A percentile compares a stretch with the other conserved stretches of the same genome.
These are phyloP conservation scores for Hericium rajendrae DNA, from an alignment of 768 basidiomycete genomes.

Conservation along the genomic window DNA sequence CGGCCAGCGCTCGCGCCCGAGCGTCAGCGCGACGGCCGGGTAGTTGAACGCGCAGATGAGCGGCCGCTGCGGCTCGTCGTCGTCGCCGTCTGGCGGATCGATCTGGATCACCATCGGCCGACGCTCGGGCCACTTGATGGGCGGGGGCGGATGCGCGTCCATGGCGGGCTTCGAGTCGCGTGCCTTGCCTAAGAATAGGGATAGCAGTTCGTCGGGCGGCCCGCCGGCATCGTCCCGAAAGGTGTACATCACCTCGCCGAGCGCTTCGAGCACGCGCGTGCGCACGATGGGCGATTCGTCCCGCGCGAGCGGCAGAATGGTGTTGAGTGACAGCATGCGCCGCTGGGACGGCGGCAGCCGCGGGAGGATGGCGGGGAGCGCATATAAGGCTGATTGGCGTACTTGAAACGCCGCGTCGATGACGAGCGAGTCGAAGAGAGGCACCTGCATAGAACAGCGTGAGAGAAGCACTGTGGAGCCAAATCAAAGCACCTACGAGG, in stretches of 20 bases:
- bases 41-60: slow-evolving; percentile 84
- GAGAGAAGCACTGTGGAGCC: not conserved
- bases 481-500: slow-evolving; percentile 37
- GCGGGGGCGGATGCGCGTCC: not conserved
- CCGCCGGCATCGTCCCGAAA: slow-evolving; percentile 59
- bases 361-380: slow-evolving; percentile 70
- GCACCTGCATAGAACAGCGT: slow-evolving; percentile 41
- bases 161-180: not conserved
- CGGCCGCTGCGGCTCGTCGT: slow-evolving; percentile 57
- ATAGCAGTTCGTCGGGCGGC: slow-evolving; percentile 65
- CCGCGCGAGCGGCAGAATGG: slow-evolving; percentile 48
- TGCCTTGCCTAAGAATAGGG: slow-evolving; percentile 52
- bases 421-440: slow-evolving; percentile 63
- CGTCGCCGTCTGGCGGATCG: not conserved
- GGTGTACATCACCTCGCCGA: slow-evolving; percentile 83
- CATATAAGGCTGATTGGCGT: slow-evolving; percentile 78
- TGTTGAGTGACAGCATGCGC: slow-evolving; percentile 54
- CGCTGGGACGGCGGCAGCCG: slow-evolving; percentile 52
- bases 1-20: slow-evolving; percentile 68
- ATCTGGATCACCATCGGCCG: not conserved
- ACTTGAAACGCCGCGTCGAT: slow-evolving; percentile 73
- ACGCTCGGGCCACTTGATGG: slow-evolving; percentile 10
- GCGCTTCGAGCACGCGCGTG: slow-evolving; percentile 70
- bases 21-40: slow-evolving; percentile 79
- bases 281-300: slow-evolving; percentile 66